phyloP scores from a whole-genome alignment of 129 eudicot species.

The Oenanthe sinensis region DNA sequence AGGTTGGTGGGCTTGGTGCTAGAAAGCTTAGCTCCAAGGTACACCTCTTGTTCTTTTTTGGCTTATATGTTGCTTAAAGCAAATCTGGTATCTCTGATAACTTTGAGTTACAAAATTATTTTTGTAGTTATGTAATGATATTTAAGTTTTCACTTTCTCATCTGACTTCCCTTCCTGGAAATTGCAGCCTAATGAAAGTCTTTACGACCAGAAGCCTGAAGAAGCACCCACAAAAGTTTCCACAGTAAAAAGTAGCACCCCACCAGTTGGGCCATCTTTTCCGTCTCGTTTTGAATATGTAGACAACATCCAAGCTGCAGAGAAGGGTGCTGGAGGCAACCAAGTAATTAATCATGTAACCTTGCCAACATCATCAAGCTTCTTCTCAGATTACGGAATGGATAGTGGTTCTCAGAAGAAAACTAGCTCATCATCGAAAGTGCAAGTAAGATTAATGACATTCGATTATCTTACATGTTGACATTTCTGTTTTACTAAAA shows the following conservation, averaged over 20 bases:
- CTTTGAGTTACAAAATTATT: background rate
- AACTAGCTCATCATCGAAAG: slow-evolving; percentile 59
- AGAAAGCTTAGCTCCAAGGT: slow-evolving; percentile 91
- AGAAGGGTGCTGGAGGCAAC: slow-evolving; percentile 57
- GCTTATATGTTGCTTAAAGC: background rate
- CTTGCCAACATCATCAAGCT: slow-evolving; percentile 76
- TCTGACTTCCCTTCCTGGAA: background rate
- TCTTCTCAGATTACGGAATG: slow-evolving; percentile 96
- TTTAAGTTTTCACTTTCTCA: background rate
- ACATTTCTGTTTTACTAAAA: background rate
- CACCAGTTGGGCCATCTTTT: slow-evolving; percentile 52
- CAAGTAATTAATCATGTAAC: slow-evolving; percentile 64
- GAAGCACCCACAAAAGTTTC: slow-evolving; percentile 67
- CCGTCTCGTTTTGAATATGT: slow-evolving; percentile 82
- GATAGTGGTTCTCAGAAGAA: slow-evolving; percentile 75
- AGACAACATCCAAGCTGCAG: slow-evolving; percentile 54
- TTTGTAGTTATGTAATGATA: background rate
- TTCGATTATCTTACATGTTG: background rate
- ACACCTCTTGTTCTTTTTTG: background rate
- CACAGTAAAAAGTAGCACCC: slow-evolving; percentile 41
- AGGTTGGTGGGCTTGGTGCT: slow-evolving; percentile 93
- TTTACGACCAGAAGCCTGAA: slow-evolving; percentile 97
- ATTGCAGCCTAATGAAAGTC: slow-evolving; percentile 81
- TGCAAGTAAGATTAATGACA: slow-evolving; percentile 40
- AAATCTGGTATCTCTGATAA: background rate